A percentile compares a stretch with the other conserved stretches of the same genome.
Conservation (phyloP, 495 filamentous ascomycete species). For the Tuber microsphaerosporum region DNA sequence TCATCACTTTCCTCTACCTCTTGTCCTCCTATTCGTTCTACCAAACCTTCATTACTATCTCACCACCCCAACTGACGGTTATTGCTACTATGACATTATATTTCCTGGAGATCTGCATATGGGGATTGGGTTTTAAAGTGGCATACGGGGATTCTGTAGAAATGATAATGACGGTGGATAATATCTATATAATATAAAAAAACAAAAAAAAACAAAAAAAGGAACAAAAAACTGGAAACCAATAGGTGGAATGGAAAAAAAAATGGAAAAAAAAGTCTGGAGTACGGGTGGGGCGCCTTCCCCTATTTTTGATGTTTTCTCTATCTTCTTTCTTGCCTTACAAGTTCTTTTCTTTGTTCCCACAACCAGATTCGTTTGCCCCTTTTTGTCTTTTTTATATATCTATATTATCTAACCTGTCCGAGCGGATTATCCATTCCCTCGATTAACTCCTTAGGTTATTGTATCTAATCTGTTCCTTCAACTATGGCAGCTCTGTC, state of each 20-base stretch:
- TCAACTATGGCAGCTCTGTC: not conserved
- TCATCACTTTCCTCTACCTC: not conserved
- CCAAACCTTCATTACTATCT: not conserved
- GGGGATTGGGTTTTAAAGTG: not conserved
- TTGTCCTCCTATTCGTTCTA: not conserved
- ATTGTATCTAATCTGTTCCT: not conserved
- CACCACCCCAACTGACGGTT: not conserved
- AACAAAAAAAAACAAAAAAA: not conserved
- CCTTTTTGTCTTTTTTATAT: not conserved
- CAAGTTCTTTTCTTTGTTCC: not conserved
- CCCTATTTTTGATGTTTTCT: not conserved
- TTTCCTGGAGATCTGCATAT: not conserved
- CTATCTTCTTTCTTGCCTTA: not conserved
- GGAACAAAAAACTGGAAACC: not conserved
- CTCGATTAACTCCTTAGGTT: not conserved
- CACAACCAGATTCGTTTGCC: not conserved
- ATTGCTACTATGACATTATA: not conserved
- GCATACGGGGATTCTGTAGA: not conserved
- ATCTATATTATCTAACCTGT: not conserved
- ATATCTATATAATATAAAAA: not conserved
- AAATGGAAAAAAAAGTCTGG: not conserved
- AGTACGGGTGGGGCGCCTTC: slow-evolving; percentile 2
- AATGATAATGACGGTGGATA: not conserved
- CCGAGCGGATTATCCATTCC: not conserved
- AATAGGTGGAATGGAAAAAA: slow-evolving; percentile 4